Conservation (phyloP, 805 yeast species). For the Starmerella riodocensis region DNA sequence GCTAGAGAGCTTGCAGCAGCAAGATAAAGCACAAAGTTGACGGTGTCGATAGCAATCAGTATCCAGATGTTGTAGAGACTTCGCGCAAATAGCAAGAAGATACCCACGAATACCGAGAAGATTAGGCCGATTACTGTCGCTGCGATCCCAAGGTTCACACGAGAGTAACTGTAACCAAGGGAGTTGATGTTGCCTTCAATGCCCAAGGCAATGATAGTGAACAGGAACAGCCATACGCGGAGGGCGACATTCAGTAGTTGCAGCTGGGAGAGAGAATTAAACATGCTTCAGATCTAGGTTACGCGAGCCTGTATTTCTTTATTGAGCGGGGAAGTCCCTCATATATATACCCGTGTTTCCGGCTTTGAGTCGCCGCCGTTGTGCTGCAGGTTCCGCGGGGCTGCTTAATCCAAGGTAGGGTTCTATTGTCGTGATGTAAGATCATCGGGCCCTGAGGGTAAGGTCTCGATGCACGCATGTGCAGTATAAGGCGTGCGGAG, state of each 20-base stretch:
- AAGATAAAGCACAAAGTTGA: slow-evolving; percentile 13
- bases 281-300: too few species aligned
- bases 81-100: slow-evolving; percentile 4
- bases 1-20: slow-evolving; percentile 16
- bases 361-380: too few species aligned
- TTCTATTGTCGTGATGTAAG: too few species aligned
- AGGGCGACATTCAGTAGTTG: slow-evolving; percentile 26
- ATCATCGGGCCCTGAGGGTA: too few species aligned
- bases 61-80: background rate
- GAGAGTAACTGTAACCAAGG: slow-evolving; percentile 6
- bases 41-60: slow-evolving; percentile 10
- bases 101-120: slow-evolving; percentile 9
- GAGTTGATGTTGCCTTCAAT: slow-evolving; percentile 38
- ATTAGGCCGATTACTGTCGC: slow-evolving; percentile 13
- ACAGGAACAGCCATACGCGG: slow-evolving; percentile 59
- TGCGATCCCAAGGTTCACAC: slow-evolving; percentile 17
- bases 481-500: too few species aligned
- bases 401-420: too few species aligned
- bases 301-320: too few species aligned
- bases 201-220: slow-evolving; percentile 69
- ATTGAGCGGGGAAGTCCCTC: too few species aligned
- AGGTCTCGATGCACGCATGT: too few species aligned
- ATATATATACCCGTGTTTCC: too few species aligned
- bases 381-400: too few species aligned
- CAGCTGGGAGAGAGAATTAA: too few species aligned